Base-by-base conservation (phyloP, 306 rosid species). In the Fagus sylvatica region DNA sequence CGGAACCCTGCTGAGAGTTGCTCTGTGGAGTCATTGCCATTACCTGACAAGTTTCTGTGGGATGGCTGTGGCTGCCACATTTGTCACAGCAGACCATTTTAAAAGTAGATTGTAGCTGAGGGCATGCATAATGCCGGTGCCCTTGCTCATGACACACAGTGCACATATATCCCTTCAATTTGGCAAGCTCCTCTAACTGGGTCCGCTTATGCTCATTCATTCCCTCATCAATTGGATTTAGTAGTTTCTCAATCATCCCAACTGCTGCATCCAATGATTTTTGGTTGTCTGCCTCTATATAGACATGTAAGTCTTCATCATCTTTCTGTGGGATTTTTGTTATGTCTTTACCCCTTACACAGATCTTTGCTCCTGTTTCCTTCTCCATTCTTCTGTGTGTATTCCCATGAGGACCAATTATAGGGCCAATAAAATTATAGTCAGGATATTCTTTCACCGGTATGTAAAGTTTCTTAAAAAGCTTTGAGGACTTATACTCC, bases 341-440 rank as follows among this genome's bases (percentile, higher is more conserved):
- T 36, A 86, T 88, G 65, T 91, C 93, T 72, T 85, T 90, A 30
- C 96, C 96, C 40, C 96, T 83, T 66, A 90, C 76, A 32, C 76
- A 80, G 78, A 90, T 90, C 55, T 87, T 88, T 0, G 93, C 91
- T 32, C 93, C 91, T 7, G 91, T 88, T 82, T 90, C 88, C 34
- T 76, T 88, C 83, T 90, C 96, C 96, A 90, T 90, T 76, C 90
- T 75, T 87, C 83, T 90, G 74, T 85, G 88, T 2, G 96, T 90
- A 67, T 90, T 90, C 7, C 93, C 96, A 62, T 89, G 83, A 2
- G 96, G 96, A 22, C 96, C 96, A 73, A 90, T 87, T 36, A 90
- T 85, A 22, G 87, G 91, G 57, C 96, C 90, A 19, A 87, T 78
- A 60, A 90, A 90, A 73, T 88, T 90, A 64, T 90, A 88, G 7